These are phyloP conservation scores for Citrullus mucosospermus DNA, from an alignment of 306 rosid genomes.

Conservation along the genomic window DNA sequence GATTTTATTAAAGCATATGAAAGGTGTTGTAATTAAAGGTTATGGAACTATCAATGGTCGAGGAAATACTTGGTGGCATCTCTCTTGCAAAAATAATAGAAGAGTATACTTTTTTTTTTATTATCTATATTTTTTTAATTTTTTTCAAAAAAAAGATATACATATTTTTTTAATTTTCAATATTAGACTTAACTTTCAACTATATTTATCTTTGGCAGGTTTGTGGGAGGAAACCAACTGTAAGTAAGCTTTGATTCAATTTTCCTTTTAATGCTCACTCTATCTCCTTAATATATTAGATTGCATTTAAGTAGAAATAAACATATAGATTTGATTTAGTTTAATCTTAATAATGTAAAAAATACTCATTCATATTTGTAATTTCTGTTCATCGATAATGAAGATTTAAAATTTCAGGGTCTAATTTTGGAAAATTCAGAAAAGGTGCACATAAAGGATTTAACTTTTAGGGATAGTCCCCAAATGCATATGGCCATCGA, in stretches of 20 bases:
- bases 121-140: not conserved
- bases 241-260: not conserved
- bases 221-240: conserved; percentile 1
- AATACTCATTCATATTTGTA: too few relatives aligned
- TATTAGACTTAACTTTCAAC: too few relatives aligned
- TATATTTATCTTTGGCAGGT: not conserved
- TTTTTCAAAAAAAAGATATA: not conserved
- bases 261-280: not conserved
- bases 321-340: too few relatives aligned
- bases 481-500: not conserved
- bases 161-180: too few relatives aligned
- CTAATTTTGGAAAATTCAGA: not conserved
- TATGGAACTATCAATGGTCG: conserved; percentile 2
- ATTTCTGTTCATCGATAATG: too few relatives aligned
- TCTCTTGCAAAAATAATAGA: not conserved
- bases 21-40: not conserved
- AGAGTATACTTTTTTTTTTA: not conserved
- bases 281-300: too few relatives aligned
- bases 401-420: not conserved
- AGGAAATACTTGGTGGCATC: conserved; percentile 3
- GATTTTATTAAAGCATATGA: not conserved
- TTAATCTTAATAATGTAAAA: too few relatives aligned
- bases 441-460: not conserved
- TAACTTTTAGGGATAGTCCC: conserved; percentile 8
- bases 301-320: too few relatives aligned